Evolutionary conservation across 345 rosid genomes (phyloP).

Genomic region (Sisymbrium altissimum): DNA sequence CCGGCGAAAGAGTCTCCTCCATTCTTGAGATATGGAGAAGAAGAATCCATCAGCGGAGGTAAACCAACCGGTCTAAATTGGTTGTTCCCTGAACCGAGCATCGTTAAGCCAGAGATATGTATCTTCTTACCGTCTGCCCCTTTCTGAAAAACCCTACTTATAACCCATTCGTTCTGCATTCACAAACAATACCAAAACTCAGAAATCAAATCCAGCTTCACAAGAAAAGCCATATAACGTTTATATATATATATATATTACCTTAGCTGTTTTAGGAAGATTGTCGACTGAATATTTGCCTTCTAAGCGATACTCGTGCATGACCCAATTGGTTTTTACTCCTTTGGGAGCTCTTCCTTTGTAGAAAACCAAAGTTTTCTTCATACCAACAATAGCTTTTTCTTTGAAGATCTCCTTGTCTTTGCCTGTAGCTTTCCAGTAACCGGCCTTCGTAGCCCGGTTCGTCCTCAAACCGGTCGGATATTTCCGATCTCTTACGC

Average conservation of each 20-base stretch:
- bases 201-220: not conserved
- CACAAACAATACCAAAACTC: not conserved
- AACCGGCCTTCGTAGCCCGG: slow-evolving; percentile 47
- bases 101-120: slow-evolving; percentile 40
- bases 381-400: slow-evolving; percentile 70
- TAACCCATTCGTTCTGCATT: slow-evolving; percentile 72
- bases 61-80: slow-evolving; percentile 22
- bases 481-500: slow-evolving; percentile 63
- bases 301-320: slow-evolving; percentile 76
- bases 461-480: slow-evolving; percentile 65
- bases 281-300: slow-evolving; percentile 45
- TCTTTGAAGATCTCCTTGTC: slow-evolving; percentile 49
- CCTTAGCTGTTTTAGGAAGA: slow-evolving; percentile 51
- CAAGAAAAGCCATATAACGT: not conserved
- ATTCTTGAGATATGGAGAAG: slow-evolving; percentile 28
- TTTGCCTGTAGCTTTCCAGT: slow-evolving; percentile 70
- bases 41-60: slow-evolving; percentile 62
- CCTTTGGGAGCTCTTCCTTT: slow-evolving; percentile 86
- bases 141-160: slow-evolving; percentile 67
- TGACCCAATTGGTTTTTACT: slow-evolving; percentile 72
- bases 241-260: not conserved
- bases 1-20: slow-evolving; percentile 17
- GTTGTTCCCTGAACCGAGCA: slow-evolving; percentile 22
- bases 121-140: slow-evolving; percentile 45
- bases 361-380: slow-evolving; percentile 83